Percentiles rank a stretch among this genome's conserved stretches.
Conservation (phyloP, 163 green algal species). For the Volvox carteri region DNA sequence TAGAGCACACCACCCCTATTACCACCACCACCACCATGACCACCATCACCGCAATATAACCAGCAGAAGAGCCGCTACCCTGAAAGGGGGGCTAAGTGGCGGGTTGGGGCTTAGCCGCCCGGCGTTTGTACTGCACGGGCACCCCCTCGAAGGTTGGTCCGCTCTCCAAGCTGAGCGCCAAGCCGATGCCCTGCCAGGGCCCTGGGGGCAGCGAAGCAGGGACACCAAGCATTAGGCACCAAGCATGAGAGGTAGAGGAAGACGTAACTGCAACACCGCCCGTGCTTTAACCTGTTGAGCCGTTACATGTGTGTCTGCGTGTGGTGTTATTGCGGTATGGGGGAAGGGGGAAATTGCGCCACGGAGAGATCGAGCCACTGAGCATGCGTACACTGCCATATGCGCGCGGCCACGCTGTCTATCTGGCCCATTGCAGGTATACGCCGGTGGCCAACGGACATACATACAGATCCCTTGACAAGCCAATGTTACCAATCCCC, state of each 20-base stretch:
- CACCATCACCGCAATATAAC: too few species aligned
- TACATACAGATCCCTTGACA: too few species aligned
- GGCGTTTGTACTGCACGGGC: constrained; percentile 74
- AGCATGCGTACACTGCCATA: not conserved
- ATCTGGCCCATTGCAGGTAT: too few species aligned
- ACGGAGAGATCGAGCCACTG: not conserved
- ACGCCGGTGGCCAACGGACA: too few species aligned
- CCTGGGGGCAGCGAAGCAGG: constrained; percentile 36
- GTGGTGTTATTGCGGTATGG: not conserved
- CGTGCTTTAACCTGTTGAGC: not conserved
- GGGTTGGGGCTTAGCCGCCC: not conserved
- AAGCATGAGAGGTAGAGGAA: not conserved
- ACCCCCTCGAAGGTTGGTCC: constrained; percentile 67
- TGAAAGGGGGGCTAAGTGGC: not conserved
- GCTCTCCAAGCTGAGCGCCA: constrained; percentile 79
- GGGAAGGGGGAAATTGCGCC: not conserved
- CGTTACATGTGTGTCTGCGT: not conserved
- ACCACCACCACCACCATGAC: too few species aligned
- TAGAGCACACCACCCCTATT: too few species aligned
- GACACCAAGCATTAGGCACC: not conserved
- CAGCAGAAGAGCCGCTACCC: too few species aligned
- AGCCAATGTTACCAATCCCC: too few species aligned
- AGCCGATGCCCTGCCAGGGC: constrained; percentile 85
- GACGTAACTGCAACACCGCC: not conserved
- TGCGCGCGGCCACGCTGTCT: too few species aligned